Conservation (phyloP, 2,329 filamentous ascomycete genomes). For the Plectosphaerella plurivora region DNA sequence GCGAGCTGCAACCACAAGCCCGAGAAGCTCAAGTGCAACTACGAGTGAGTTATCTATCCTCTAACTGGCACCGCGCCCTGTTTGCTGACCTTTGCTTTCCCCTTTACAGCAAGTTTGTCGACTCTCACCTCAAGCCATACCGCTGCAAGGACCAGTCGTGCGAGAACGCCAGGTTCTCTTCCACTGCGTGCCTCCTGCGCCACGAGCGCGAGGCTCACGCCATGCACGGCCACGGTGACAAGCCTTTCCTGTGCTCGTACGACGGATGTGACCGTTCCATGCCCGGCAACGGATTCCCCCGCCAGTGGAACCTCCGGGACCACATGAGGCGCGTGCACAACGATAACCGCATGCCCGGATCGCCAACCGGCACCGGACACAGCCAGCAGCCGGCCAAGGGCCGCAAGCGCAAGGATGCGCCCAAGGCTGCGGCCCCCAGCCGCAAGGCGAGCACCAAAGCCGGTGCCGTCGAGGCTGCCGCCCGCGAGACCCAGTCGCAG, state of each 20-base stretch:
- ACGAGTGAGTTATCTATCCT: constrained; percentile 66
- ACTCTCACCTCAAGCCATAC: constrained; percentile 95
- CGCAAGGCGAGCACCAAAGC: constrained; percentile 47
- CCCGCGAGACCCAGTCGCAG: constrained; percentile 26
- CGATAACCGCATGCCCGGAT: constrained; percentile 43
- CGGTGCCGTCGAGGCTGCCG: constrained; percentile 24
- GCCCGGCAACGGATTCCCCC: constrained; percentile 82
- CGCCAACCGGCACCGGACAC: constrained; percentile 24
- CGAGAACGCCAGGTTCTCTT: constrained; percentile 85
- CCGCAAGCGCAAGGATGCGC: constrained; percentile 54
- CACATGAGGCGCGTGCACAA: constrained; percentile 96
- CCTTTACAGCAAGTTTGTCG: constrained; percentile 78
- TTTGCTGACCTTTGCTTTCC: constrained; percentile 19
- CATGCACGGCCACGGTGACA: constrained; percentile 90
- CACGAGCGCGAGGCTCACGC: constrained; percentile 95
- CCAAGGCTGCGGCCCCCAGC: constrained; percentile 33
- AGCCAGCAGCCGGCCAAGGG: constrained; percentile 38
- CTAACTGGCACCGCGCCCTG: background rate
- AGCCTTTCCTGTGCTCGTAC: constrained; percentile 86
- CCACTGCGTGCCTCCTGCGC: constrained; percentile 87
- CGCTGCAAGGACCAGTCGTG: constrained; percentile 84
- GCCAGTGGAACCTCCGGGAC: constrained; percentile 92
- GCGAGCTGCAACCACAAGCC: constrained; percentile 78
- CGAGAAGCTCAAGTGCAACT: constrained; percentile 98
- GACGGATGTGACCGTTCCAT: constrained; percentile 80